Percentiles rank a stretch among this genome's conserved stretches.
Evolutionary conservation across 257 asterid genomes (phyloP).

Genomic region (Solanum corneliomulleri): DNA sequence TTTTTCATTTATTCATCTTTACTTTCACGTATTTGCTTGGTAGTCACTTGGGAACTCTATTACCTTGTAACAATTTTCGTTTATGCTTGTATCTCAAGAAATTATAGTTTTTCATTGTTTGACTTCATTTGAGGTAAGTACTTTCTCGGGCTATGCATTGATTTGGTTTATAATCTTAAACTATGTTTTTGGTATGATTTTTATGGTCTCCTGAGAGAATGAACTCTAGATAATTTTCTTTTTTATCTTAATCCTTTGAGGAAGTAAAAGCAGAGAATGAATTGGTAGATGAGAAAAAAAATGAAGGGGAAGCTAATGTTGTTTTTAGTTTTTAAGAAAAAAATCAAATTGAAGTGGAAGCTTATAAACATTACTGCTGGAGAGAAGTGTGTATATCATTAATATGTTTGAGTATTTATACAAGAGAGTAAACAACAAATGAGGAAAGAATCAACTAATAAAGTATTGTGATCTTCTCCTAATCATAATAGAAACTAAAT

Average conservation of each 20-base stretch:
- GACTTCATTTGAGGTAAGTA: constrained; percentile 85
- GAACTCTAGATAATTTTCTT: background rate
- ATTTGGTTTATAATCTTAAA: background rate
- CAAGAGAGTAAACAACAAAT: too few relatives aligned
- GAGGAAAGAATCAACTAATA: too few relatives aligned
- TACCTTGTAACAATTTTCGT: constrained; percentile 45
- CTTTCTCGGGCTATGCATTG: background rate
- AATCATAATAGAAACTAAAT: too few relatives aligned
- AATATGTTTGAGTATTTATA: too few relatives aligned
- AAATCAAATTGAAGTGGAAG: too few relatives aligned
- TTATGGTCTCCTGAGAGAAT: background rate
- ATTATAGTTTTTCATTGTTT: constrained; percentile 96
- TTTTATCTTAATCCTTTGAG: background rate
- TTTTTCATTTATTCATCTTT: background rate
- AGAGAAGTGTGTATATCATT: too few relatives aligned
- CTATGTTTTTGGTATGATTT: background rate
- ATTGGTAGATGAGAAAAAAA: background rate
- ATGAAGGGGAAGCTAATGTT: too few relatives aligned
- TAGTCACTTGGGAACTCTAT: background rate
- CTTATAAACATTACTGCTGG: too few relatives aligned
- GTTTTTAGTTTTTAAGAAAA: too few relatives aligned
- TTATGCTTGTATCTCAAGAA: constrained; percentile 64
- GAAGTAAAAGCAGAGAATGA: background rate
- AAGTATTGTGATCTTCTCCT: too few relatives aligned
- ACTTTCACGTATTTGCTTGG: background rate